phyloP scores from a whole-genome alignment of 805 yeast species.

The Debaryomyces hansenii region DNA sequence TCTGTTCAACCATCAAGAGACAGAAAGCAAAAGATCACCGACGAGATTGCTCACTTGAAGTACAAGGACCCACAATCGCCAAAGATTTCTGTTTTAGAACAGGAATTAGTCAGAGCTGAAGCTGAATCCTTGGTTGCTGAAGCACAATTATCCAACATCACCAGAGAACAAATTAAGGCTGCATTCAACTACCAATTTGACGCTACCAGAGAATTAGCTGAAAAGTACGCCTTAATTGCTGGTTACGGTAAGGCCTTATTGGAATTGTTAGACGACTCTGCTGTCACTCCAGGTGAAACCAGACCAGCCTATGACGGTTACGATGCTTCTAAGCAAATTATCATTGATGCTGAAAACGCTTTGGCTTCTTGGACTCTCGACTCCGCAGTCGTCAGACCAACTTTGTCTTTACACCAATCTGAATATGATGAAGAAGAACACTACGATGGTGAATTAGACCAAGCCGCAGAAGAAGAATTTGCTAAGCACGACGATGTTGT shows the following conservation, averaged over 20 bases:
- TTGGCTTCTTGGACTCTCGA: constrained; percentile 84
- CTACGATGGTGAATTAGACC: constrained; percentile 51
- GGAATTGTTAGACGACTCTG: constrained; percentile 79
- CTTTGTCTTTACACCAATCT: constrained; percentile 66
- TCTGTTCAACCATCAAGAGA: constrained; percentile 88
- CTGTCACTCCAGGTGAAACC: constrained; percentile 90
- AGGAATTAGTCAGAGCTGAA: constrained; percentile 87
- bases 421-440: constrained; percentile 51
- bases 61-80: constrained; percentile 85
- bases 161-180: constrained; percentile 83
- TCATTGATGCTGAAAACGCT: constrained; percentile 82
- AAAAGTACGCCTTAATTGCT: constrained; percentile 81
- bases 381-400: constrained; percentile 78
- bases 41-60: constrained; percentile 79
- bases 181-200: constrained; percentile 84
- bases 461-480: constrained; percentile 54
- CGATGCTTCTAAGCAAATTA: constrained; percentile 85
- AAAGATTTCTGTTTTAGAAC: constrained; percentile 79
- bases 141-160: constrained; percentile 85
- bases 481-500: constrained; percentile 39
- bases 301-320: constrained; percentile 88
- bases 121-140: constrained; percentile 91
- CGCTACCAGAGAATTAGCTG: constrained; percentile 81
- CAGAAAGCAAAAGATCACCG: constrained; percentile 81
- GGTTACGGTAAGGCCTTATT: constrained; percentile 87